Evolutionary conservation across 2,329 filamentous ascomycete species (phyloP).

Genomic region (Fusarium coicis): DNA sequence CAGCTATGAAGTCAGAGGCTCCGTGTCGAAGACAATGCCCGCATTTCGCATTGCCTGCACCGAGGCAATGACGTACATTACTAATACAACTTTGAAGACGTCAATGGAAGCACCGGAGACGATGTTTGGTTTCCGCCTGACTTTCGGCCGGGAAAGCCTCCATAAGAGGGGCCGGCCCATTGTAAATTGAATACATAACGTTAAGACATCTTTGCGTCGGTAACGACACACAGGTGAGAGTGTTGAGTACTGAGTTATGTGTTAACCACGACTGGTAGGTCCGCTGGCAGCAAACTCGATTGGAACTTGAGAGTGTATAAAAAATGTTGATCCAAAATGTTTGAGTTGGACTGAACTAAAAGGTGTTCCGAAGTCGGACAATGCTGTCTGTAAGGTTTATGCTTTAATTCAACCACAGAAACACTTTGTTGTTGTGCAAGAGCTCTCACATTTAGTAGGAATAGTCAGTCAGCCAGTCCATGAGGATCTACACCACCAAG

Average conservation of each 20-base stretch:
- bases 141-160: neutral
- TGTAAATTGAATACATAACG: neutral
- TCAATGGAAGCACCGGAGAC: slow-evolving; percentile 7
- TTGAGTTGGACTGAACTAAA: neutral
- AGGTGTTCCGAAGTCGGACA: neutral
- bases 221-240: neutral
- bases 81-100: slow-evolving; percentile 35
- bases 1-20: slow-evolving; percentile 6
- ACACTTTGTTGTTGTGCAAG: neutral
- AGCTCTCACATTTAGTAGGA: neutral
- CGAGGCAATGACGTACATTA: slow-evolving; percentile 39
- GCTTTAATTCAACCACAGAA: neutral
- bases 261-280: neutral
- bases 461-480: neutral
- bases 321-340: neutral
- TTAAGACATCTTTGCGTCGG: neutral
- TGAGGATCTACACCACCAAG: neutral
- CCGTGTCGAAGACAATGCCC: neutral
- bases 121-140: slow-evolving; percentile 10
- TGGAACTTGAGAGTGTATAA: neutral
- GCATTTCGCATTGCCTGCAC: neutral
- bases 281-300: neutral
- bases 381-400: neutral
- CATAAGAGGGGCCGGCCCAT: neutral
- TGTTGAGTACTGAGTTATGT: neutral